These are phyloP conservation scores for Scleroderma citrinum DNA, from an alignment of 768 basidiomycete genomes.

Conservation along the genomic window DNA sequence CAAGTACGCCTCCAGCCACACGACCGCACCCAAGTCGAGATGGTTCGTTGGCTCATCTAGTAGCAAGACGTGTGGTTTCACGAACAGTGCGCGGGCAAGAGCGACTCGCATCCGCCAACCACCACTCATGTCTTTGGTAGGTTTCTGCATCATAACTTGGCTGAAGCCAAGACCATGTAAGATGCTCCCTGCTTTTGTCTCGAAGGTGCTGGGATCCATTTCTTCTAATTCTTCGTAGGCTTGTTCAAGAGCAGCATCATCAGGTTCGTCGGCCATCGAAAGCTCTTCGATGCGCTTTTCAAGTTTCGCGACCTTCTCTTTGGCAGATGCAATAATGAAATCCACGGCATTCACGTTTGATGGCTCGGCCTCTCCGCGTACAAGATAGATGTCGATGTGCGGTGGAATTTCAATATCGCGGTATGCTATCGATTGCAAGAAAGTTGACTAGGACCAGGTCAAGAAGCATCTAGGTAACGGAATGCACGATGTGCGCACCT, in stretches of 20 bases:
- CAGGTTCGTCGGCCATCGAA: conserved; percentile 81
- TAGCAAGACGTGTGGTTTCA: conserved; percentile 92
- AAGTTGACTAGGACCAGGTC: conserved; percentile 64
- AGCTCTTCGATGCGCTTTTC: conserved; percentile 94
- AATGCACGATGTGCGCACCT: conserved; percentile 46
- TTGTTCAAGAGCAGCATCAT: conserved; percentile 81
- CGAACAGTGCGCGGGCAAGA: conserved; percentile 89
- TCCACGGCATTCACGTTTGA: conserved; percentile 95
- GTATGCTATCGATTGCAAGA: conserved; percentile 91
- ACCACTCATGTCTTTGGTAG: conserved; percentile 98
- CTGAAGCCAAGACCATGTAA: conserved; percentile 96
- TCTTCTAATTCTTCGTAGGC: conserved; percentile 97
- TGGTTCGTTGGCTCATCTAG: conserved; percentile 94
- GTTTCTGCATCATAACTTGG: conserved; percentile 87
- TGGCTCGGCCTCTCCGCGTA: conserved; percentile 92
- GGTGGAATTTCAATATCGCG: conserved; percentile 92
- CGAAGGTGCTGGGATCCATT: conserved; percentile 92
- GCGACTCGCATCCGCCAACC: conserved; percentile 99
- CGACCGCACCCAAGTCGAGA: conserved; percentile 94
- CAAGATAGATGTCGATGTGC: conserved; percentile 98
- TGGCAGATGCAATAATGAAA: conserved; percentile 91
- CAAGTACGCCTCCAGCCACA: conserved; percentile 98
- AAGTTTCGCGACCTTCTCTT: conserved; percentile 86
- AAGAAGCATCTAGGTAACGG: conserved; percentile 2
- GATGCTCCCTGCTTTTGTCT: conserved; percentile 91